These are phyloP conservation scores for Claviceps quebecensis DNA, from an alignment of 2,329 filamentous ascomycete species.

Conservation along the genomic window DNA sequence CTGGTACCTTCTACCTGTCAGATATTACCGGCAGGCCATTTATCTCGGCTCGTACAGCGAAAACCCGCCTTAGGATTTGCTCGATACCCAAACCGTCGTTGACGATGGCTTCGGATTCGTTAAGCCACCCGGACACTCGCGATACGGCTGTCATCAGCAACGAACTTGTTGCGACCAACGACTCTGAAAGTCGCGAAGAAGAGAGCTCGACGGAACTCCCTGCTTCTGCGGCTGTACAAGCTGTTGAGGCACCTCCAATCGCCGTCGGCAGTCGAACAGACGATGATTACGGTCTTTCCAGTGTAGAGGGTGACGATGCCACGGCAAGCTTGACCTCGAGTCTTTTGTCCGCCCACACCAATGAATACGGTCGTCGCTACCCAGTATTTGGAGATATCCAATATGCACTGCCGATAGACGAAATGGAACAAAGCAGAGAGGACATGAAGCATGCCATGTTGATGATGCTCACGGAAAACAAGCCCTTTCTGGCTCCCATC, in stretches of 20 bases:
- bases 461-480: constrained; percentile 19
- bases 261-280: constrained; percentile 1
- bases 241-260: constrained; percentile 1
- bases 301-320: constrained; percentile 3
- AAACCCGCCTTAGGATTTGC: background rate
- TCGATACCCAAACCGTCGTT: background rate
- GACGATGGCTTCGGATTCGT: background rate
- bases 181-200: too few species aligned
- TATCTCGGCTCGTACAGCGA: background rate
- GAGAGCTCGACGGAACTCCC: background rate
- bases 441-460: constrained; percentile 26
- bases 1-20: too few species aligned
- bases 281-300: constrained; percentile 4
- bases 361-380: constrained; percentile 13
- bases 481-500: constrained; percentile 28
- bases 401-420: constrained; percentile 25
- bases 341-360: constrained; percentile 6
- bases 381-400: constrained; percentile 20
- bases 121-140: background rate
- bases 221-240: background rate
- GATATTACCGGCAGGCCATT: background rate
- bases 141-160: too few species aligned
- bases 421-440: constrained; percentile 24
- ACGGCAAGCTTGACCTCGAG: constrained; percentile 5
- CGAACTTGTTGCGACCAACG: too few species aligned